Conservation (phyloP, 1,284 basidiomycete genomes). For the Xanthoconium separans region DNA sequence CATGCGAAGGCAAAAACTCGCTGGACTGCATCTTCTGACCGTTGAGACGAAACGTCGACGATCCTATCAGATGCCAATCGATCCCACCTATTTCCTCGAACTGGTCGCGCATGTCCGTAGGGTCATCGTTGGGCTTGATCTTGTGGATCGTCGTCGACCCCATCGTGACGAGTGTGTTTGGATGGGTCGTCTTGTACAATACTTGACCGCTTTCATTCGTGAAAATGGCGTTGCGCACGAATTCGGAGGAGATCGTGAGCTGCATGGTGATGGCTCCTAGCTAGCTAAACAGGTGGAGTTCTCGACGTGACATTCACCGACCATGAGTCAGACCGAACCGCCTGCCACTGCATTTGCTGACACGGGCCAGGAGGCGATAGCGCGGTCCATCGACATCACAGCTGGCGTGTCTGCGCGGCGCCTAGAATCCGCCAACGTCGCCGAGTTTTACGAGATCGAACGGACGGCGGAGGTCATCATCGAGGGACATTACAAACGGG, state of each 20-base stretch:
- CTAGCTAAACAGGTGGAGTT: no score
- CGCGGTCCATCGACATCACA: constrained; percentile 48
- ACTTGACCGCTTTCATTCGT: constrained; percentile 25
- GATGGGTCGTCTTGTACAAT: constrained; percentile 32
- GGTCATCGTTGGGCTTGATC: constrained; percentile 24
- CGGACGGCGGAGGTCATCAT: constrained; percentile 53
- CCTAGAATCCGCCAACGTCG: constrained; percentile 41
- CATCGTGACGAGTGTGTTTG: neutral
- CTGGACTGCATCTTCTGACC: constrained; percentile 20
- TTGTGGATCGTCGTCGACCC: constrained; percentile 28
- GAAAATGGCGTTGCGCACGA: constrained; percentile 24
- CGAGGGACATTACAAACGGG: constrained; percentile 56
- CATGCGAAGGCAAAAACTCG: constrained; percentile 27
- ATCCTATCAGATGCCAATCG: constrained; percentile 26
- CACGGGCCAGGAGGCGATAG: constrained; percentile 61
- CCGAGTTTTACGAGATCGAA: constrained; percentile 62
- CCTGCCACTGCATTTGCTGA: constrained; percentile 45
- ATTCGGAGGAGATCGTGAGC: constrained; percentile 21
- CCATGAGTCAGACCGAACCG: neutral
- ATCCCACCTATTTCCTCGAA: constrained; percentile 27
- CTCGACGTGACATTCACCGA: neutral
- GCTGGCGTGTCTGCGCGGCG: constrained; percentile 37
- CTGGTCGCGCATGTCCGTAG: constrained; percentile 27
- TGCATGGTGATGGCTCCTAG: constrained; percentile 11
- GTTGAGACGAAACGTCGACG: constrained; percentile 24